Percentiles rank a stretch among this genome's conserved stretches.
phyloP scores from a whole-genome alignment of 345 rosid genomes.

The Brassica napus region DNA sequence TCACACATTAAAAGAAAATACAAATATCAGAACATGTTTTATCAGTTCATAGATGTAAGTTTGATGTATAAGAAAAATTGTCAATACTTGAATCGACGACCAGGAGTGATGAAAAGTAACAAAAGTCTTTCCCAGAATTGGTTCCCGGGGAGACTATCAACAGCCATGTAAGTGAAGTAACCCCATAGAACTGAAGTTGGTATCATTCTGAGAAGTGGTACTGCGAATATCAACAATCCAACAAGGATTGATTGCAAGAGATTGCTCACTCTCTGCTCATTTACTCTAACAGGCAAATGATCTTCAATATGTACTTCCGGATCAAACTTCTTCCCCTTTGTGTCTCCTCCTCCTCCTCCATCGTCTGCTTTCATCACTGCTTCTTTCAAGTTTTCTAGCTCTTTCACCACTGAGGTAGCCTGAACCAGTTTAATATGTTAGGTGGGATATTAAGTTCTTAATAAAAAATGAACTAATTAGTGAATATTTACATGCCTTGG shows the following conservation, averaged over 20 bases:
- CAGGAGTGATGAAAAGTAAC: slow-evolving; percentile 69
- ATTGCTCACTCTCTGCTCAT: slow-evolving; percentile 82
- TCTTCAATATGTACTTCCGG: slow-evolving; percentile 70
- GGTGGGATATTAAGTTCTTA: slow-evolving; percentile 26
- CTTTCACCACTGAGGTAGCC: slow-evolving; percentile 55
- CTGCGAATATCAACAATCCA: slow-evolving; percentile 51
- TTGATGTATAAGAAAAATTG: not conserved
- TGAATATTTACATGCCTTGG: slow-evolving; percentile 41
- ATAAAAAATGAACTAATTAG: not conserved
- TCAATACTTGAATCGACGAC: slow-evolving; percentile 66
- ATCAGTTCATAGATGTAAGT: not conserved
- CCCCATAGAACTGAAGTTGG: slow-evolving; percentile 91
- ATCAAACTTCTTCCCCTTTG: slow-evolving; percentile 53
- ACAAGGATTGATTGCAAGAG: slow-evolving; percentile 74
- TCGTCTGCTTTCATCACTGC: slow-evolving; percentile 68
- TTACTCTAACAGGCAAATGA: slow-evolving; percentile 75
- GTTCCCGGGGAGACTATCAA: slow-evolving; percentile 84
- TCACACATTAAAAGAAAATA: not conserved
- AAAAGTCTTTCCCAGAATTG: slow-evolving; percentile 87
- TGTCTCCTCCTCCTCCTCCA: slow-evolving; percentile 33
- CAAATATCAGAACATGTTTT: not conserved
- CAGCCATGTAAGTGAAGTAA: slow-evolving; percentile 88
- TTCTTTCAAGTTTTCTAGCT: slow-evolving; percentile 67
- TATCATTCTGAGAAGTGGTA: slow-evolving; percentile 63
- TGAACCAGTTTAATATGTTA: slow-evolving; percentile 28